A percentile compares a stretch with the other conserved stretches of the same genome.
These are phyloP conservation scores for Suillus hirtellus DNA, from an alignment of 768 basidiomycete genomes.

Conservation along the genomic window DNA sequence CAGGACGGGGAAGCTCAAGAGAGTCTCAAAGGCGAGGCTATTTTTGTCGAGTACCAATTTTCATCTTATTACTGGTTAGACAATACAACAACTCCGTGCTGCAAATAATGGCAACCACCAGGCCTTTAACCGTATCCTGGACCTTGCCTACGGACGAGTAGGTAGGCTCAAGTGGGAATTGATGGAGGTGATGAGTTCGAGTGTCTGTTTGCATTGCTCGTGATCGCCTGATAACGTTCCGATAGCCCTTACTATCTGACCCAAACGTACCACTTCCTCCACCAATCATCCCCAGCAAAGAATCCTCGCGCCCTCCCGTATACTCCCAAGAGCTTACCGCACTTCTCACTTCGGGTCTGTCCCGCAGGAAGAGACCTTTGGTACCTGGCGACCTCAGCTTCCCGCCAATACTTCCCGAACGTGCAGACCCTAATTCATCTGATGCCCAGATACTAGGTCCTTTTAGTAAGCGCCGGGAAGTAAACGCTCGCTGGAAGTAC, in stretches of 20 bases:
- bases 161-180: constrained; percentile 72
- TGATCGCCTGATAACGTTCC: constrained; percentile 13
- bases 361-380: constrained; percentile 49
- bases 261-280: constrained; percentile 41
- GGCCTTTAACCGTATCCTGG: constrained; percentile 59
- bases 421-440: constrained; percentile 55
- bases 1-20: constrained; percentile 44
- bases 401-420: constrained; percentile 59
- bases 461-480: constrained; percentile 71
- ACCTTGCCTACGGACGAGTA: constrained; percentile 74
- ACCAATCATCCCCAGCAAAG: constrained; percentile 50
- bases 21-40: constrained; percentile 50
- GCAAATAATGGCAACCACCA: constrained; percentile 52
- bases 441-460: constrained; percentile 62
- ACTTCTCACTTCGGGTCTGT: constrained; percentile 54
- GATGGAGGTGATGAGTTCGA: constrained; percentile 49
- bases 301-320: constrained; percentile 60
- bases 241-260: constrained; percentile 57
- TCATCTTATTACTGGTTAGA: constrained; percentile 38
- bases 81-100: constrained; percentile 48
- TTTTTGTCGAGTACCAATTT: constrained; percentile 4
- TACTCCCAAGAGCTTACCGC: constrained; percentile 64
- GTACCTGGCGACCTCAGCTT: constrained; percentile 37
- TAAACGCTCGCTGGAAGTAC: constrained; percentile 71
- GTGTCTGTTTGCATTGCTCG: background rate